Evolutionary conservation across 192 early-diverging fungal genomes (phyloP), one percentile per base, ranked within the genome.

Genomic region (Backusella circina): DNA sequence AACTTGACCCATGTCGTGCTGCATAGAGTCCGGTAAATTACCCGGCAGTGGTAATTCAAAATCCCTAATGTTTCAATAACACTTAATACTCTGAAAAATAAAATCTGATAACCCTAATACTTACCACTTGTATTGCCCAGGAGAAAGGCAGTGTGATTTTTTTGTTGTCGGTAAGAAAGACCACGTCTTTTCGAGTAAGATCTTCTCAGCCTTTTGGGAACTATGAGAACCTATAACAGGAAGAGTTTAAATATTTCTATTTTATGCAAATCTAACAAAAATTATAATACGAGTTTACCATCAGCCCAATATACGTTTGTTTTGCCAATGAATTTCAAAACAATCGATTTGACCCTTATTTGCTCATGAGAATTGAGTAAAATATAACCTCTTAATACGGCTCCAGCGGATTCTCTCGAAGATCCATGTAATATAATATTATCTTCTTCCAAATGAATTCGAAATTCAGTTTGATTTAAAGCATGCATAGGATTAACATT

Each of bases 21-120:
- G 77, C 28, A 89, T 77, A 0, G 88, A 85, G 66, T 89, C 89
- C 10, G 90, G 90, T 65, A 89, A 82, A 71, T 88, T 74, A 3
- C 90, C 90, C 5, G 87, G 83, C 5, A 92, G n/a, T 15, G 84
- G 72, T 30, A 89, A 26, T 71, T 90, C 89, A 73, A 92, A 90
- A 50, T 75, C 67, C 71, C 77, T 79, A 28, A 30, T 28, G 26
- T 61, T 61, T 12, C 61, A 65, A 65, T 38, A 5, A 28, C 10
- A 31, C 38, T 32, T 8, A 35, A 16, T 54, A 35, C 21, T 33
- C 67, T 10, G 32, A 23, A 37, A 33, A 37, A 23, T 10, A n/a
- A 33, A 33, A 65, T 33, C 36, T 38, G 32, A 65, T 26, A 33
- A 9, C 1, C n/a, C 6, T 4, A 4, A 44, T 31, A 44, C 54